Percentiles rank a stretch among this genome's conserved stretches.
These are phyloP conservation scores for Globisporangium heterothallicum DNA, from an alignment of 352 stramenopile species.

Conservation along the genomic window DNA sequence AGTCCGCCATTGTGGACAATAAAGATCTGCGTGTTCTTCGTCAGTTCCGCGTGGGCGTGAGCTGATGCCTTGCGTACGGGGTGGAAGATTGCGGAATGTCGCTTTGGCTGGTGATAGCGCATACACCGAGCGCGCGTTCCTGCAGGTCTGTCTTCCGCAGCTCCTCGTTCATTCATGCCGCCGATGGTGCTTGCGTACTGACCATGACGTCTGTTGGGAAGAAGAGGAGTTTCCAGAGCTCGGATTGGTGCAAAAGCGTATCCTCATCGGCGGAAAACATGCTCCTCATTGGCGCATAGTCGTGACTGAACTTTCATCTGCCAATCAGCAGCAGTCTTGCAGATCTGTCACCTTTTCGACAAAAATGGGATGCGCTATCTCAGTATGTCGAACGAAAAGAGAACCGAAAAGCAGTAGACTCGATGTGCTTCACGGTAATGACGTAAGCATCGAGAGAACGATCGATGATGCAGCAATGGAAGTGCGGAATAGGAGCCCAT, in stretches of 20 bases:
- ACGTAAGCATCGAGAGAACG: too few relatives aligned
- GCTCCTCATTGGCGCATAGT: not conserved
- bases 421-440: too few relatives aligned
- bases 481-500: not conserved
- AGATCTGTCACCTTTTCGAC: conserved; percentile 5
- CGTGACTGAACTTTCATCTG: not conserved
- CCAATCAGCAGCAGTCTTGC: not conserved
- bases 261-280: not conserved
- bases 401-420: not conserved
- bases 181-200: not conserved
- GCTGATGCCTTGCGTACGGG: not conserved
- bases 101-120: conserved; percentile 3
- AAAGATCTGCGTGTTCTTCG: not conserved
- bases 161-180: conserved; percentile 1
- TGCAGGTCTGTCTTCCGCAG: not conserved
- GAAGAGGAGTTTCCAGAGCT: not conserved
- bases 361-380: too few relatives aligned
- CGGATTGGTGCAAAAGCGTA: not conserved
- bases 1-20: not conserved
- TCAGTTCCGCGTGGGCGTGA: not conserved
- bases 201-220: conserved; percentile 3
- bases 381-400: too few relatives aligned
- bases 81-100: conserved; percentile 9
- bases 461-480: too few relatives aligned
- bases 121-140: not conserved